These are phyloP conservation scores for Fusarium sp. DNA, from an alignment of 2,329 filamentous ascomycete species.

Conservation along the genomic window DNA sequence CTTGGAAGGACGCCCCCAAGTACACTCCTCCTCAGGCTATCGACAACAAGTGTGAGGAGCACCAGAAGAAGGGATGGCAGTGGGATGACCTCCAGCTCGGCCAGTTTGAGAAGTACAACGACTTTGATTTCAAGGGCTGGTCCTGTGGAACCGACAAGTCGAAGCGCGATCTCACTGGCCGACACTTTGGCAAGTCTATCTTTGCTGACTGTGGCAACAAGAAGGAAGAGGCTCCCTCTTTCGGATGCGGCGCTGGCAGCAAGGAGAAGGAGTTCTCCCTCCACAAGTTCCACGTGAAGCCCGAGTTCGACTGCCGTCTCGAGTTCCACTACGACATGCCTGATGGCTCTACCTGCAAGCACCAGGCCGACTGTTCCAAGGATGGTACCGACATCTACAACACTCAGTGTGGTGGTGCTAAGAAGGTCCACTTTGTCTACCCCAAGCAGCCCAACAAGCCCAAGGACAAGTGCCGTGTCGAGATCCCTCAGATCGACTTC, in stretches of 20 bases:
- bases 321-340: slow-evolving; percentile 90
- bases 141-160: slow-evolving; percentile 69
- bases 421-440: slow-evolving; percentile 78
- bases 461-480: slow-evolving; percentile 74
- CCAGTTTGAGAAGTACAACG: slow-evolving; percentile 73
- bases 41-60: slow-evolving; percentile 79
- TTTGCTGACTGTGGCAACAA: slow-evolving; percentile 63
- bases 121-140: slow-evolving; percentile 80
- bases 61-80: slow-evolving; percentile 77
- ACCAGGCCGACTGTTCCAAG: slow-evolving; percentile 74
- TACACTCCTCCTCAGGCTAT: slow-evolving; percentile 78
- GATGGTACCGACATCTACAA: slow-evolving; percentile 80
- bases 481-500: slow-evolving; percentile 80
- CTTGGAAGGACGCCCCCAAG: slow-evolving; percentile 51
- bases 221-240: slow-evolving; percentile 65
- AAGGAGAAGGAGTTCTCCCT: slow-evolving; percentile 74
- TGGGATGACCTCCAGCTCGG: slow-evolving; percentile 74
- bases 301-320: slow-evolving; percentile 80
- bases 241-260: slow-evolving; percentile 56
- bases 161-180: slow-evolving; percentile 69
- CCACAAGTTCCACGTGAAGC: slow-evolving; percentile 76
- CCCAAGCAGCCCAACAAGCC: slow-evolving; percentile 65
- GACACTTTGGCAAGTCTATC: slow-evolving; percentile 70
- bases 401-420: slow-evolving; percentile 92
- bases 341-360: slow-evolving; percentile 84